Conservation (phyloP, 2,329 filamentous ascomycete genomes). For the Fusarium transvaalense region DNA sequence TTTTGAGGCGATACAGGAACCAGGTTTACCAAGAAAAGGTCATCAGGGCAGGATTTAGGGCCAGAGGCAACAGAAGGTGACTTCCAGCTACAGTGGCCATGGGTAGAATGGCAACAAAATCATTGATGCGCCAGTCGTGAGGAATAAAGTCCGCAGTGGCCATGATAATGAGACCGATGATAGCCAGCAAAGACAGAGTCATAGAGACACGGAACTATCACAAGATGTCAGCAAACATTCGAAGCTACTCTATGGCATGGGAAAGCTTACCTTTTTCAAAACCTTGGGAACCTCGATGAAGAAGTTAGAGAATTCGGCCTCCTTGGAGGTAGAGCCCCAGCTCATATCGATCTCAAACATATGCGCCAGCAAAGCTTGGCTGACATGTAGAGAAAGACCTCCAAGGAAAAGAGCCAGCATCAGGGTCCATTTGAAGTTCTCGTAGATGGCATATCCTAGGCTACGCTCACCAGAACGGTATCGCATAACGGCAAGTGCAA, state of each 20-base stretch:
- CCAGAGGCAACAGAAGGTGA: conserved; percentile 78
- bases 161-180: conserved; percentile 73
- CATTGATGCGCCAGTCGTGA: conserved; percentile 73
- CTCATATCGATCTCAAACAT: conserved; percentile 89
- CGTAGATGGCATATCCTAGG: conserved; percentile 67
- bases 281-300: conserved; percentile 87
- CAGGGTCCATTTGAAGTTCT: conserved; percentile 80
- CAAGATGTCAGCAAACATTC: conserved; percentile 34
- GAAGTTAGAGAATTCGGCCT: conserved; percentile 84
- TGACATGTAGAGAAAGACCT: conserved; percentile 83
- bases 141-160: conserved; percentile 74
- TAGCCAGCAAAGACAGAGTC: conserved; percentile 68
- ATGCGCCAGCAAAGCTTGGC: conserved; percentile 81
- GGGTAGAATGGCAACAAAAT: conserved; percentile 81
- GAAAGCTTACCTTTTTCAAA: conserved; percentile 76
- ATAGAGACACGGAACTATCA: conserved; percentile 78
- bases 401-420: conserved; percentile 85
- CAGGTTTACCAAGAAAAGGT: conserved; percentile 75
- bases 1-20: conserved; percentile 9
- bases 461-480: conserved; percentile 76
- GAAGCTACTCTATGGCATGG: conserved; percentile 50
- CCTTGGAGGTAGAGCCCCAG: conserved; percentile 88
- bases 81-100: conserved; percentile 78
- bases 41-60: conserved; percentile 83
- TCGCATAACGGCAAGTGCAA: conserved; percentile 78